phyloP scores from a whole-genome alignment of 192 early-diverging fungal genomes.

The Gorgonomyces haynaldii region DNA sequence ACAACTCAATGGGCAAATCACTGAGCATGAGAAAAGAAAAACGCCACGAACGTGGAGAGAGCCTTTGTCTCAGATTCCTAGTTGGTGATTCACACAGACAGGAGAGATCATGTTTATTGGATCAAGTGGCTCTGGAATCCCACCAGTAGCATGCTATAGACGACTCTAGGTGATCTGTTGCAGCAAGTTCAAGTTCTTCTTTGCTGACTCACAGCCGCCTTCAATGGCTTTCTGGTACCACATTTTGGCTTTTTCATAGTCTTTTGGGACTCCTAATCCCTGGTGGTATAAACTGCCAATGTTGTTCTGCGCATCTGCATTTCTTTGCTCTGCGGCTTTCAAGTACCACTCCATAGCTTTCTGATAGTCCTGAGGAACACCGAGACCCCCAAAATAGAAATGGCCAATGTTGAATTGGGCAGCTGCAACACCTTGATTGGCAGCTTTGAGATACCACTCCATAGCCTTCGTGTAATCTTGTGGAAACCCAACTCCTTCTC shows the following conservation, averaged over 20 bases:
- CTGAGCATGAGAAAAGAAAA: too few relatives aligned
- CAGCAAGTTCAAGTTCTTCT: conserved; percentile 1
- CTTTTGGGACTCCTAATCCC: neutral
- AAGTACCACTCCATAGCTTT: conserved; percentile 11
- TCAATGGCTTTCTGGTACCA: neutral
- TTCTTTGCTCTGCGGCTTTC: conserved; percentile 9
- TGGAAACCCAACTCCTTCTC: conserved; percentile 26
- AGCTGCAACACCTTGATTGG: conserved; percentile 15
- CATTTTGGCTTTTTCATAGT: neutral
- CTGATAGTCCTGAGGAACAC: conserved; percentile 1
- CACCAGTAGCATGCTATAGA: too few relatives aligned
- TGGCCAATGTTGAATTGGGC: neutral
- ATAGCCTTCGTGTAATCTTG: conserved; percentile 7
- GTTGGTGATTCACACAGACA: too few relatives aligned
- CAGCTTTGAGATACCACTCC: conserved; percentile 15
- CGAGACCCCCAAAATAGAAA: neutral
- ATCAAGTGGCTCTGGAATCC: too few relatives aligned
- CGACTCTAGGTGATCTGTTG: too few relatives aligned
- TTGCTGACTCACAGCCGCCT: conserved; percentile 5
- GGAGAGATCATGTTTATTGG: too few relatives aligned
- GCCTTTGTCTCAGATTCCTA: too few relatives aligned
- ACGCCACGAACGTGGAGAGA: too few relatives aligned
- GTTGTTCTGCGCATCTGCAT: conserved; percentile 11
- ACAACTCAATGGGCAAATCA: too few relatives aligned
- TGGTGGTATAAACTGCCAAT: neutral